Percentiles rank a stretch among this genome's conserved stretches.
These are phyloP conservation scores for Lithospermum erythrorhizon DNA, from an alignment of 257 asterid species.

Conservation along the genomic window DNA sequence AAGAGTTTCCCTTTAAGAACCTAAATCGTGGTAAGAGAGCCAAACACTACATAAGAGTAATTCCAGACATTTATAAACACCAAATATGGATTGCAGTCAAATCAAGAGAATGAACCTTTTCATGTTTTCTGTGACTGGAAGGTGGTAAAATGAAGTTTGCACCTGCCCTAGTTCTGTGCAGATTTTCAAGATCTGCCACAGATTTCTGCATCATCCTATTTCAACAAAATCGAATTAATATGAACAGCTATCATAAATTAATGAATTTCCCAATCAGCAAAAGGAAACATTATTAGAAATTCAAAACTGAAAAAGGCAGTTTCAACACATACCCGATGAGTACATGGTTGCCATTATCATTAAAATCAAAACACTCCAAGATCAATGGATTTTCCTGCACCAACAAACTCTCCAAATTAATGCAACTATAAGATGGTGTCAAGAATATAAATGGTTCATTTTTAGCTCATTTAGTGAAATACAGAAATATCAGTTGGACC, in stretches of 20 bases:
- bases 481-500: neutral
- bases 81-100: slow-evolving; percentile 1
- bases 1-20: slow-evolving; percentile 47
- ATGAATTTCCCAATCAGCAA: neutral
- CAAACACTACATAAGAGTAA: slow-evolving; percentile 13
- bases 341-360: slow-evolving; percentile 51
- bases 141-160: slow-evolving; percentile 48
- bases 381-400: slow-evolving; percentile 68
- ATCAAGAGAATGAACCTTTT: slow-evolving; percentile 37
- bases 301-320: neutral
- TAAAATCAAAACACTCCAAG: slow-evolving; percentile 80
- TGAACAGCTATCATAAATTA: neutral
- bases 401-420: neutral
- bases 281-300: neutral
- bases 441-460: neutral
- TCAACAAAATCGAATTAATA: slow-evolving; percentile 1
- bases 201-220: slow-evolving; percentile 58
- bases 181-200: slow-evolving; percentile 48
- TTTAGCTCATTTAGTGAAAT: neutral
- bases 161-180: slow-evolving; percentile 37
- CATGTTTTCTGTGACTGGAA: slow-evolving; percentile 34
- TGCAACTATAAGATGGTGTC: neutral
- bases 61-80: slow-evolving; percentile 3
- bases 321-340: slow-evolving; percentile 49
- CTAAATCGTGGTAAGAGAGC: slow-evolving; percentile 17